Evolutionary conservation across 805 yeast species (phyloP), one percentile per base, ranked within the genome.

Genomic region (Pichia occidentalis): DNA sequence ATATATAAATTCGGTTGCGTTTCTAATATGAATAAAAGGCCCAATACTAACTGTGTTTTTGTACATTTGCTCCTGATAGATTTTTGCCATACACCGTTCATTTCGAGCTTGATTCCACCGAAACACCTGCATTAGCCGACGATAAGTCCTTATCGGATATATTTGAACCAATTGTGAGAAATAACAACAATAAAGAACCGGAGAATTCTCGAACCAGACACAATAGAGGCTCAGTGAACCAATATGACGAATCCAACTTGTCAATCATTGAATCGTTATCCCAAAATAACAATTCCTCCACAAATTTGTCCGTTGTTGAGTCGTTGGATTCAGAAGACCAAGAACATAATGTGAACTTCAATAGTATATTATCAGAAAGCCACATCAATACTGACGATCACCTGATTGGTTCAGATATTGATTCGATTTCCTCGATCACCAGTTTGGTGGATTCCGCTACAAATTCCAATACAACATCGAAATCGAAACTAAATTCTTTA

Each of bases 21-120:
- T n/a, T n/a, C n/a, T n/a, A n/a, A n/a, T n/a, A n/a, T n/a, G n/a
- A n/a, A n/a, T n/a, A n/a, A n/a, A n/a, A n/a, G n/a, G n/a, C n/a
- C n/a, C n/a, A n/a, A n/a, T 14, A 13, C 2, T 18, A 17, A 19
- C 25, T 24, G 25, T 21, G 20, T 25, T 30, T 13, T 10, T 45
- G 14, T 25, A 25, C 11, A 9, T 13, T n/a, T 34, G 10, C 21
- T 18, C n/a, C 12, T 38, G 68, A 14, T 42, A 74, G 82, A 33
- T 80, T 81, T 49, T 63, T 82, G 32, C 92, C 92, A 2, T 77
- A 77, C 51, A 78, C 86, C 4, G 86, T 81, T n/a, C 84, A 80
- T 46, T 74, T 74, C 46, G 75, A 74, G 45, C 70, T 74, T 3
- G 55, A 56, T 8, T 20, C 50, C 4, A 35, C 47, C 7, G 34